Percentiles rank a stretch among this genome's conserved stretches.
These are phyloP conservation scores for Bromus sterilis DNA, from an alignment of 176 grass and related monocot genomes.

Conservation along the genomic window DNA sequence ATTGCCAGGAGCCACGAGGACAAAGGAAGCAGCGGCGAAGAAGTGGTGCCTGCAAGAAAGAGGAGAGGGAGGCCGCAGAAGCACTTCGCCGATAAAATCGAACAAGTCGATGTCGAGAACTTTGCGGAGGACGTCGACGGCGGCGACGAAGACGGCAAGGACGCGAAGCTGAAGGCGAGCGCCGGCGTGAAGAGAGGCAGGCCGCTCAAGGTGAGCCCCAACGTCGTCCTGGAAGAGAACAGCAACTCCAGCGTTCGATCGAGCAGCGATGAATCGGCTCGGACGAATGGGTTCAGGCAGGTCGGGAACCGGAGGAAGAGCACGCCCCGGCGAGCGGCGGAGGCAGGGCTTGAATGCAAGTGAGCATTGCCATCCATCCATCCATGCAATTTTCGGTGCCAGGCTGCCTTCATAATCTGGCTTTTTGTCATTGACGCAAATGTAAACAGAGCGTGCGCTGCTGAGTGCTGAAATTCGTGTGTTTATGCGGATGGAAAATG, in stretches of 20 bases:
- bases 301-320: conserved; percentile 60
- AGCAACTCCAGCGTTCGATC: conserved; percentile 24
- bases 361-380: neutral
- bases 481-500: conserved; percentile 15
- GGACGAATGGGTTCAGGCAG: conserved; percentile 57
- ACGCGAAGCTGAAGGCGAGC: conserved; percentile 23
- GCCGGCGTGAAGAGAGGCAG: conserved; percentile 49
- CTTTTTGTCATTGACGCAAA: neutral
- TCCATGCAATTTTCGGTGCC: conserved; percentile 5
- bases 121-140: conserved; percentile 36
- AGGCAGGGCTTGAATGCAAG: conserved; percentile 66
- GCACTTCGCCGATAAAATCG: conserved; percentile 35
- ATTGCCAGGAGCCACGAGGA: conserved; percentile 55
- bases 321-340: conserved; percentile 60
- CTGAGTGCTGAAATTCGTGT: neutral
- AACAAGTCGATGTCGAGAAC: conserved; percentile 36
- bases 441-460: conserved; percentile 23
- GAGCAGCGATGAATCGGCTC: conserved; percentile 42
- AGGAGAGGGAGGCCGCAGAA: conserved; percentile 78
- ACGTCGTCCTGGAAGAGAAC: conserved; percentile 33
- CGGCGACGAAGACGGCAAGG: conserved; percentile 32
- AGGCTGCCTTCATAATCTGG: neutral
- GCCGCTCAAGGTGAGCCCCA: conserved; percentile 42
- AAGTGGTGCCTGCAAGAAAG: conserved; percentile 46
- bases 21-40: conserved; percentile 54